These are phyloP conservation scores for Pyrus hybrid DNA, from an alignment of 331 rosid species.

Conservation along the genomic window DNA sequence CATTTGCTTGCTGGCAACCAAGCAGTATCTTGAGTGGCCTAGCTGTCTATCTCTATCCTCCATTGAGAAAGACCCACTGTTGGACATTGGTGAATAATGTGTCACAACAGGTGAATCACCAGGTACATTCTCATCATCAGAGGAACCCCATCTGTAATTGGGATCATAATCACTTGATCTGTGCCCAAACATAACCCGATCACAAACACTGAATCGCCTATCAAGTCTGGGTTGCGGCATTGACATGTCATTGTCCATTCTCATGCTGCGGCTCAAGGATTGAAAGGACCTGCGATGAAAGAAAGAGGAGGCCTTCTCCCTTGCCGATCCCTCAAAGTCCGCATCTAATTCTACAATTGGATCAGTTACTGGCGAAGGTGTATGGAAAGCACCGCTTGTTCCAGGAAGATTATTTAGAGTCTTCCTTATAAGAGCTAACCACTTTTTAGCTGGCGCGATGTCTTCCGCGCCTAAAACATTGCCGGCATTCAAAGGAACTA, in stretches of 20 bases:
- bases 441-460: conserved; percentile 93
- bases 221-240: conserved; percentile 65
- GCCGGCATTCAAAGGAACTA: conserved; percentile 98
- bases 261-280: conserved; percentile 92
- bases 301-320: conserved; percentile 75
- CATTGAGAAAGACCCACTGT: conserved; percentile 52
- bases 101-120: conserved; percentile 63
- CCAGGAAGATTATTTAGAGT: conserved; percentile 90
- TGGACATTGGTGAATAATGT: conserved; percentile 60
- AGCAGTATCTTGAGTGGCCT: conserved; percentile 74
- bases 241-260: conserved; percentile 77
- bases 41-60: conserved; percentile 70
- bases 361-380: conserved; percentile 81
- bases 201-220: conserved; percentile 81
- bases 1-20: conserved; percentile 98
- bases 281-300: conserved; percentile 90
- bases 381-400: conserved; percentile 59
- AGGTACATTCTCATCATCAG: conserved; percentile 76
- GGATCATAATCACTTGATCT: conserved; percentile 69
- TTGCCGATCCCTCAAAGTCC: conserved; percentile 82
- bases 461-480: conserved; percentile 98
- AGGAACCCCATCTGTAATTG: conserved; percentile 70
- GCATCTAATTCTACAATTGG: conserved; percentile 81
- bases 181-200: conserved; percentile 66
- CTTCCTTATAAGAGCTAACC: conserved; percentile 85